phyloP scores from a whole-genome alignment of 768 basidiomycete species.

The Basidioascus undulatus region DNA sequence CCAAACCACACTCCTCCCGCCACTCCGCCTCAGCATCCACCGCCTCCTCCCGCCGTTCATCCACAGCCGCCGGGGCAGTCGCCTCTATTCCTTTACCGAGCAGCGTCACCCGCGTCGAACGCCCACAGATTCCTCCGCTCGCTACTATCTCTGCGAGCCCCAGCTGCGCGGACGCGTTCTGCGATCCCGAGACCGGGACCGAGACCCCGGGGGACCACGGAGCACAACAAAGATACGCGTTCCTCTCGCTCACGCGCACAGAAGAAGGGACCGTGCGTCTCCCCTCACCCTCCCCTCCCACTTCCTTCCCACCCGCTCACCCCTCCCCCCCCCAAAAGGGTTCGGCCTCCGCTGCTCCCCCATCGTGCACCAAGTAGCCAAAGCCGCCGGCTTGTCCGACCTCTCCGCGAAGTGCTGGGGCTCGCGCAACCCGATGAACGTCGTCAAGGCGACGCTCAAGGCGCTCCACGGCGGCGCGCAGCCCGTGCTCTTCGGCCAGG shows the following conservation, averaged over 20 bases:
- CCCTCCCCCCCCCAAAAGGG: slow-evolving; percentile 45
- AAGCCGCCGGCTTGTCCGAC: slow-evolving; percentile 87
- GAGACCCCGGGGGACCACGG: too few relatives aligned
- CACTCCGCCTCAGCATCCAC: too few relatives aligned
- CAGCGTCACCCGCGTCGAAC: too few relatives aligned
- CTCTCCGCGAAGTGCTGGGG: slow-evolving; percentile 88
- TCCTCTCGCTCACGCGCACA: not conserved
- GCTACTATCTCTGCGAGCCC: too few relatives aligned
- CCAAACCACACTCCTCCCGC: too few relatives aligned
- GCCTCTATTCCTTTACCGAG: too few relatives aligned
- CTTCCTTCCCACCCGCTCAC: not conserved
- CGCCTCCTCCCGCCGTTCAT: too few relatives aligned
- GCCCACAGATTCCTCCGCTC: too few relatives aligned
- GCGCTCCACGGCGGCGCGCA: slow-evolving; percentile 67
- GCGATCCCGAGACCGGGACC: too few relatives aligned
- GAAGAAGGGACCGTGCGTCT: too few relatives aligned
- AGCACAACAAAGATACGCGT: not conserved
- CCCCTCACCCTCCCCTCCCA: not conserved
- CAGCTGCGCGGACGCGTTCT: too few relatives aligned
- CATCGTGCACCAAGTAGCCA: slow-evolving; percentile 57
- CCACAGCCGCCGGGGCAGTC: too few relatives aligned
- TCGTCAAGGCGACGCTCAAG: slow-evolving; percentile 61
- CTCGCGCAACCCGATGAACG: slow-evolving; percentile 59
- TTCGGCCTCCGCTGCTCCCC: slow-evolving; percentile 83
- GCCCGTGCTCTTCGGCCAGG: slow-evolving; percentile 49